Evolutionary conservation across 2,329 filamentous ascomycete genomes (phyloP).

Genomic region (Pezicula radicicola): DNA sequence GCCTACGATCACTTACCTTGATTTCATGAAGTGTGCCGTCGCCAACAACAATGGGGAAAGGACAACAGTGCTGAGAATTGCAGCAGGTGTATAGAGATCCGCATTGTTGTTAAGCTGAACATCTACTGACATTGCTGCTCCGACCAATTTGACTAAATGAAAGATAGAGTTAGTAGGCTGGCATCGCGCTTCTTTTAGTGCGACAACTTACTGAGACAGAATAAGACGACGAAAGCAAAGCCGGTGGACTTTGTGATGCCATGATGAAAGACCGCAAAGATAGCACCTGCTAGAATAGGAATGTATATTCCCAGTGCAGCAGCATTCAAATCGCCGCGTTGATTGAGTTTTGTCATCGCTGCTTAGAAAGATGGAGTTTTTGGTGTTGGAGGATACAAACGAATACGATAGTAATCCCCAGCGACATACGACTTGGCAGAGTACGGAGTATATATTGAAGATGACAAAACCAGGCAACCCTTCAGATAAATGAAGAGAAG

Average conservation of each 20-base stretch:
- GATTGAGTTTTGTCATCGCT: slow-evolving; percentile 2
- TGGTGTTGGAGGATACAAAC: no score
- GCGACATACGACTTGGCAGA: no score
- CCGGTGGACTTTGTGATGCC: not conserved
- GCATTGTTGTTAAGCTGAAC: slow-evolving; percentile 7
- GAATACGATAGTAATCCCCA: no score
- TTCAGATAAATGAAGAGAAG: no score
- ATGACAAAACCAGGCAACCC: no score
- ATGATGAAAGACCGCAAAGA: not conserved
- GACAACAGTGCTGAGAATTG: slow-evolving; percentile 4
- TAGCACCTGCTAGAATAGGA: not conserved
- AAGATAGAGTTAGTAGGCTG: not conserved
- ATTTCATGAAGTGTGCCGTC: not conserved
- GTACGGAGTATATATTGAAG: no score
- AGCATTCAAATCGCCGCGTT: slow-evolving; percentile 2
- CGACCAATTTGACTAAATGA: slow-evolving; percentile 9
- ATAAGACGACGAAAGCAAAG: not conserved
- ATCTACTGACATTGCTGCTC: slow-evolving; percentile 22
- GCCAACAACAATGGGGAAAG: slow-evolving; percentile 4
- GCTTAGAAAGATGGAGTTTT: not conserved
- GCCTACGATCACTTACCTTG: not conserved
- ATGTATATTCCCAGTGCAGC: slow-evolving; percentile 1
- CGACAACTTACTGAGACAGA: not conserved
- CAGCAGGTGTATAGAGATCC: not conserved
- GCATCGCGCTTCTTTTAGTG: not conserved